Conservation (phyloP, 2,329 filamentous ascomycete species). For the Penicillium freii region DNA sequence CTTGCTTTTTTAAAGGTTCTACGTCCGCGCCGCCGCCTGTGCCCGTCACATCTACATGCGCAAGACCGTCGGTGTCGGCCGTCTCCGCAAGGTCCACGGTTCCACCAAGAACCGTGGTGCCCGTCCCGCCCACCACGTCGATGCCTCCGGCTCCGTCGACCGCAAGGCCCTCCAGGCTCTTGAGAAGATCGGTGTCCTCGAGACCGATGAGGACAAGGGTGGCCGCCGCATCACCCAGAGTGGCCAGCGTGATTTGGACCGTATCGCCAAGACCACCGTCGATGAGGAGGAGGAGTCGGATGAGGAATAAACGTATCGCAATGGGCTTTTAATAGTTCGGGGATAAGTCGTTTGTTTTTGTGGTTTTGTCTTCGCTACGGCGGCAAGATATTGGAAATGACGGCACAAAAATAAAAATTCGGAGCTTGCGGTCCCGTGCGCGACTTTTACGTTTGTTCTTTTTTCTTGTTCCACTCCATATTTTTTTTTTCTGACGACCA, state of each 20-base stretch:
- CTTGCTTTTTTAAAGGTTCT: constrained; percentile 53
- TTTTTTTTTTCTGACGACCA: constrained; percentile 28
- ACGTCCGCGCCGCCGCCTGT: constrained; percentile 85
- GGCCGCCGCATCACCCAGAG: constrained; percentile 96
- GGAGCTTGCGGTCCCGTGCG: constrained; percentile 28
- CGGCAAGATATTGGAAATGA: constrained; percentile 24
- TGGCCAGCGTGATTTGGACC: constrained; percentile 99
- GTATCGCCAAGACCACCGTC: constrained; percentile 73
- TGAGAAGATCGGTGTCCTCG: constrained; percentile 98
- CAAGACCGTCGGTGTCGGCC: constrained; percentile 98
- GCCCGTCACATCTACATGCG: constrained; percentile 98
- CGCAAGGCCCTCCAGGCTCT: constrained; percentile 96
- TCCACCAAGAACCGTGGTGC: constrained; percentile 95
- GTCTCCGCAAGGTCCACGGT: constrained; percentile 94
- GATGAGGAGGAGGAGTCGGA: constrained; percentile 48
- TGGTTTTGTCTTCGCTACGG: constrained; percentile 16
- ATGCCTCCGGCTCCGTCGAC: constrained; percentile 92
- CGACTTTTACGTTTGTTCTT: constrained; percentile 28
- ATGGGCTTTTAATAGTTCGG: constrained; percentile 29
- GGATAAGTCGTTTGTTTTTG: constrained; percentile 26
- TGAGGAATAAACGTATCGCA: constrained; percentile 43
- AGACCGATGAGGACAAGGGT: constrained; percentile 98
- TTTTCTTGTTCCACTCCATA: constrained; percentile 26
- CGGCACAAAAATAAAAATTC: constrained; percentile 27
- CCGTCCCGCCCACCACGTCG: constrained; percentile 88